Conservation (phyloP, 345 rosid species). For the Eucalyptus pauciflora region DNA sequence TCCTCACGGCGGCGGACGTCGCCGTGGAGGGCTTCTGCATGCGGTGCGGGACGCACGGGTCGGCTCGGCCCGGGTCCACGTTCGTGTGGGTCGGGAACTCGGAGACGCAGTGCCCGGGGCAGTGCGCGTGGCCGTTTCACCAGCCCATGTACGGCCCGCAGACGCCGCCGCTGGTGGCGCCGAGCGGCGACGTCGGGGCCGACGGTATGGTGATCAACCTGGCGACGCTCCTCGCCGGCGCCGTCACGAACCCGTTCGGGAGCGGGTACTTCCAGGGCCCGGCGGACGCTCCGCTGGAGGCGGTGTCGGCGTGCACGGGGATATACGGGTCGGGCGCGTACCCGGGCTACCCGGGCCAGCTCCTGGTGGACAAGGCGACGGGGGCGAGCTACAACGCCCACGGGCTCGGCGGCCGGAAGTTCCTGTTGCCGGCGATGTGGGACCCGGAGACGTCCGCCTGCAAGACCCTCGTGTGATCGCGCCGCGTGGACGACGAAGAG, state of each 20-base stretch:
- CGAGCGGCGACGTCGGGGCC: constrained; percentile 86
- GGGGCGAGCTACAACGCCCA: constrained; percentile 79
- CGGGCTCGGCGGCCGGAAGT: constrained; percentile 64
- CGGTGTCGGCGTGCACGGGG: constrained; percentile 72
- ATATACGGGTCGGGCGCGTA: constrained; percentile 75
- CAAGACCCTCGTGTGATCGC: constrained; percentile 22
- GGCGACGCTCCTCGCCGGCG: constrained; percentile 66
- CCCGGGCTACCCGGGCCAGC: constrained; percentile 70
- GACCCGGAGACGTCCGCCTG: constrained; percentile 65
- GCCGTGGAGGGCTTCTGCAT: constrained; percentile 71
- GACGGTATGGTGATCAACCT: constrained; percentile 89
- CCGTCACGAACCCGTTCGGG: constrained; percentile 70
- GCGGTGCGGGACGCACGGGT: constrained; percentile 80
- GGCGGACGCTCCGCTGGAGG: constrained; percentile 56
- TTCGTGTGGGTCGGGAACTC: constrained; percentile 91
- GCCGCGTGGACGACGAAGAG: constrained; percentile 1
- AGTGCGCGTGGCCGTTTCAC: constrained; percentile 98
- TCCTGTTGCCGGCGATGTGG: constrained; percentile 84
- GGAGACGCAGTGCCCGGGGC: constrained; percentile 73
- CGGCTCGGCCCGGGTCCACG: constrained; percentile 7
- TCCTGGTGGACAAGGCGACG: constrained; percentile 44
- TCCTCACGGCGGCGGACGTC: constrained; percentile 73
- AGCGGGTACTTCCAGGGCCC: constrained; percentile 73
- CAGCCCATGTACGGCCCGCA: constrained; percentile 91
- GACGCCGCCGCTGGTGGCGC: constrained; percentile 68